Evolutionary conservation across 768 basidiomycete genomes (phyloP).

Genomic region (Paxillus rubicundulus): DNA sequence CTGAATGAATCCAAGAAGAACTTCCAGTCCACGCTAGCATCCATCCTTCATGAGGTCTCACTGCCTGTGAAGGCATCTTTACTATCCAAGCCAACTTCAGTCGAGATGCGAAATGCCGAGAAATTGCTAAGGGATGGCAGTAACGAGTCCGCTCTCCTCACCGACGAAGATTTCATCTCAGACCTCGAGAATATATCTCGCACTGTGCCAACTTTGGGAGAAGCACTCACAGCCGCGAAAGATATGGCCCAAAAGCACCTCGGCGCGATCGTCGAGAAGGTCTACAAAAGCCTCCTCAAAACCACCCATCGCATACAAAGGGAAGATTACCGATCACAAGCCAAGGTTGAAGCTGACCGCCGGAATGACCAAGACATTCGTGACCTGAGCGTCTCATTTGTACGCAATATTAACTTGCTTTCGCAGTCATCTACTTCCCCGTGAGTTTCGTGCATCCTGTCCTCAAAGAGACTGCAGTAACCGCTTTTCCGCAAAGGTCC

Average conservation of each 20-base stretch:
- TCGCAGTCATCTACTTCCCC: constrained; percentile 15
- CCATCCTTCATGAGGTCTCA: constrained; percentile 15
- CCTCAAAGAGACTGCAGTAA: background rate
- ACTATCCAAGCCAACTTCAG: constrained; percentile 8
- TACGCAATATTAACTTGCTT: constrained; percentile 18
- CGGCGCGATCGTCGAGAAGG: constrained; percentile 14
- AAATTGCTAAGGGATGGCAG: constrained; percentile 22
- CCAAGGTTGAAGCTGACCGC: constrained; percentile 12
- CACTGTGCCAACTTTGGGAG: constrained; percentile 16
- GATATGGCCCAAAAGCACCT: constrained; percentile 21
- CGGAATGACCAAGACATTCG: constrained; percentile 16
- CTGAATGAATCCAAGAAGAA: constrained; percentile 13
- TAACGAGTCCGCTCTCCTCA: constrained; percentile 17
- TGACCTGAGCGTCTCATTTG: constrained; percentile 9
- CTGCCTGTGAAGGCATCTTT: background rate
- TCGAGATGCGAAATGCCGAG: constrained; percentile 13
- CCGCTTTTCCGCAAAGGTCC: constrained; percentile 4
- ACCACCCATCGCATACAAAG: constrained; percentile 14
- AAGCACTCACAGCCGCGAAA: constrained; percentile 10
- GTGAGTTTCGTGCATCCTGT: constrained; percentile 8
- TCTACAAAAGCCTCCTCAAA: constrained; percentile 10
- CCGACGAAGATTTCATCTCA: constrained; percentile 20
- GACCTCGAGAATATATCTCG: constrained; percentile 17
- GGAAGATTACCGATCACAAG: constrained; percentile 16
- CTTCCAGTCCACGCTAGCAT: constrained; percentile 10